phyloP scores from a whole-genome alignment of 768 basidiomycete species.

The Hygrocybe punicea region DNA sequence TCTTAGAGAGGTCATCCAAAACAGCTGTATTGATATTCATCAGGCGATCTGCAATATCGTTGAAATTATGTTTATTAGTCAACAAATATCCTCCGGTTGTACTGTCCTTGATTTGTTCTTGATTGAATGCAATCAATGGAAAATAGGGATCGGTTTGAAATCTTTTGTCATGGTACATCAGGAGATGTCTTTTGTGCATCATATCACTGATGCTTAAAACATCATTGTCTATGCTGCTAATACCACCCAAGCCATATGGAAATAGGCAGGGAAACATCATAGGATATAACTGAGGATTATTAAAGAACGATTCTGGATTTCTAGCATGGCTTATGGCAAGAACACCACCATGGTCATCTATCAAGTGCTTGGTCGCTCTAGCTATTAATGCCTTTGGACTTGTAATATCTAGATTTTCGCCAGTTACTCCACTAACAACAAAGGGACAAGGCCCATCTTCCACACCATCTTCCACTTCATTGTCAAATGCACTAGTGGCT shows the following conservation, averaged over 20 bases:
- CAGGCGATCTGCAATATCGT: constrained; percentile 21
- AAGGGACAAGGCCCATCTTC: constrained; percentile 34
- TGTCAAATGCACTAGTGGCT: constrained; percentile 10
- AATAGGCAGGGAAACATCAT: constrained; percentile 36
- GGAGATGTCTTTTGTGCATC: constrained; percentile 21
- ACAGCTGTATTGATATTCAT: constrained; percentile 23
- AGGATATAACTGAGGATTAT: constrained; percentile 30
- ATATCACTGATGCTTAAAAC: too few species aligned
- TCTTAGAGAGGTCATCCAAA: constrained; percentile 13
- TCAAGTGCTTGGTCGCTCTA: constrained; percentile 19
- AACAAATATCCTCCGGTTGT: constrained; percentile 26
- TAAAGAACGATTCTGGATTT: constrained; percentile 15
- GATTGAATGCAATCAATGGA: constrained; percentile 39
- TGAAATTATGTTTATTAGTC: constrained; percentile 25
- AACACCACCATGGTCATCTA: constrained; percentile 16
- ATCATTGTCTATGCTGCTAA: too few species aligned
- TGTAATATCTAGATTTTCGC: constrained; percentile 18
- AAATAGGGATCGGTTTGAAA: constrained; percentile 39
- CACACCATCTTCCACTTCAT: constrained; percentile 20
- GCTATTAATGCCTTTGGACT: constrained; percentile 12
- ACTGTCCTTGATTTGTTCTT: constrained; percentile 35
- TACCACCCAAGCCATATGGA: constrained; percentile 29
- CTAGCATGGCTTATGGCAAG: constrained; percentile 17
- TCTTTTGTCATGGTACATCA: constrained; percentile 40
- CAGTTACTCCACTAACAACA: constrained; percentile 37